These are phyloP conservation scores for Phytophthora ramorum DNA, from an alignment of 352 stramenopile species.

Conservation along the genomic window DNA sequence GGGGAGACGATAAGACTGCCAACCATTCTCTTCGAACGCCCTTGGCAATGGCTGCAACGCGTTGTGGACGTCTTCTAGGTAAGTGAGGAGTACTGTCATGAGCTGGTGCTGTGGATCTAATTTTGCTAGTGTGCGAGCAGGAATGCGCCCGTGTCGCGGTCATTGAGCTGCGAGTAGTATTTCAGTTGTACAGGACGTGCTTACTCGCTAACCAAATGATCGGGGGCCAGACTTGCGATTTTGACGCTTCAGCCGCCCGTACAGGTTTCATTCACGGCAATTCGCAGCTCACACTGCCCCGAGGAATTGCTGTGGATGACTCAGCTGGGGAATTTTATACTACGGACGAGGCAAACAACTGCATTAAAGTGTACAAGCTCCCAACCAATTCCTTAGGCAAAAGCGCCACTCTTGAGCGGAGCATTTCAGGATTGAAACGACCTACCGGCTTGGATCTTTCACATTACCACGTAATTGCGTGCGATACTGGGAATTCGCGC, in stretches of 20 bases:
- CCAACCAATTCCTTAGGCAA: conserved; percentile 22
- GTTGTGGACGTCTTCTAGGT: conserved; percentile 37
- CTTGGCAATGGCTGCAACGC: conserved; percentile 31
- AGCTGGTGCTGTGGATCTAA: conserved; percentile 14
- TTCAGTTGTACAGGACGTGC: conserved; percentile 38
- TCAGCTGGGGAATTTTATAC: conserved; percentile 64
- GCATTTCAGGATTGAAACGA: conserved; percentile 44
- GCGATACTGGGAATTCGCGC: conserved; percentile 60
- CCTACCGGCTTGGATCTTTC: conserved; percentile 60
- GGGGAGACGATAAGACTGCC: conserved; percentile 6
- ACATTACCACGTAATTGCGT: conserved; percentile 76
- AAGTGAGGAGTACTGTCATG: conserved; percentile 1
- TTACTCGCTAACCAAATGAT: conserved; percentile 22
- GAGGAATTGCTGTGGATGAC: conserved; percentile 58
- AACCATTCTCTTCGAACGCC: conserved; percentile 18
- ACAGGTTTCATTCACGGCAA: conserved; percentile 27
- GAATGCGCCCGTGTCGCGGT: conserved; percentile 24
- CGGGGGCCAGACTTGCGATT: conserved; percentile 10
- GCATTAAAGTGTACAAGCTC: conserved; percentile 57
- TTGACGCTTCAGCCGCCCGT: conserved; percentile 28
- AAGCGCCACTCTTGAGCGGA: conserved; percentile 29
- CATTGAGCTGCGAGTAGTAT: conserved; percentile 44
- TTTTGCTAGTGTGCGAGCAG: conserved; percentile 49
- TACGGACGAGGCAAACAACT: conserved; percentile 60
- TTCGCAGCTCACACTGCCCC: conserved; percentile 17